phyloP scores from a whole-genome alignment of 176 grass and related monocot species.

The Themeda triandra region DNA sequence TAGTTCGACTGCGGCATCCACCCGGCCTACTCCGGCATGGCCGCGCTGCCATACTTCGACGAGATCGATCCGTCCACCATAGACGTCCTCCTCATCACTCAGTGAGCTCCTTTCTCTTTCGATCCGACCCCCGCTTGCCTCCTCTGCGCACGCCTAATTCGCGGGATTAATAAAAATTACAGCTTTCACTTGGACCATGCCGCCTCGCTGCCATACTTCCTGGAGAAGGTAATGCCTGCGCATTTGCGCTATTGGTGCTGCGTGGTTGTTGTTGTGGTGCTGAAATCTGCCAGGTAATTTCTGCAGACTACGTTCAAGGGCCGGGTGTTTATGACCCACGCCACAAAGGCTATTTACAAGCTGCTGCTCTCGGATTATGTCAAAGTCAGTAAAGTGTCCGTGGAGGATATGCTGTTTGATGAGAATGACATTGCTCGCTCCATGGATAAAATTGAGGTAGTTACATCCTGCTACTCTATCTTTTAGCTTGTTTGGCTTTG shows the following conservation, averaged over 20 bases:
- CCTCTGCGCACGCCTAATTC: neutral
- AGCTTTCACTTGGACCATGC: slow-evolving; percentile 99
- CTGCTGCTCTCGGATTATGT: slow-evolving; percentile 84
- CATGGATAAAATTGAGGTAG: slow-evolving; percentile 94
- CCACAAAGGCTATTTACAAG: slow-evolving; percentile 93
- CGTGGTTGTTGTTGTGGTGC: neutral
- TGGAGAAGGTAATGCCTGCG: slow-evolving; percentile 69
- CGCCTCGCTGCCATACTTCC: slow-evolving; percentile 86
- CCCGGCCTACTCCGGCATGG: slow-evolving; percentile 85
- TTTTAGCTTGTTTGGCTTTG: neutral
- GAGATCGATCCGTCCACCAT: slow-evolving; percentile 94
- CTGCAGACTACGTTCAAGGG: slow-evolving; percentile 86
- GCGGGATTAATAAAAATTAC: neutral
- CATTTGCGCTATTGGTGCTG: neutral
- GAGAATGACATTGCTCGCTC: slow-evolving; percentile 84
- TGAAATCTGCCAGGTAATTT: neutral
- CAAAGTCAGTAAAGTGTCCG: slow-evolving; percentile 96
- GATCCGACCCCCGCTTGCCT: neutral
- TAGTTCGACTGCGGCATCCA: slow-evolving; percentile 98
- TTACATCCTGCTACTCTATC: neutral
- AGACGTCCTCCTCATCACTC: slow-evolving; percentile 92
- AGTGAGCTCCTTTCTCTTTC: slow-evolving; percentile 31
- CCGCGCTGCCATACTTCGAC: slow-evolving; percentile 91
- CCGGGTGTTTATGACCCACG: slow-evolving; percentile 93
- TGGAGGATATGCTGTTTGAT: slow-evolving; percentile 90